Conservation (phyloP, 768 basidiomycete genomes). For the Clitopilus hobsonii region DNA sequence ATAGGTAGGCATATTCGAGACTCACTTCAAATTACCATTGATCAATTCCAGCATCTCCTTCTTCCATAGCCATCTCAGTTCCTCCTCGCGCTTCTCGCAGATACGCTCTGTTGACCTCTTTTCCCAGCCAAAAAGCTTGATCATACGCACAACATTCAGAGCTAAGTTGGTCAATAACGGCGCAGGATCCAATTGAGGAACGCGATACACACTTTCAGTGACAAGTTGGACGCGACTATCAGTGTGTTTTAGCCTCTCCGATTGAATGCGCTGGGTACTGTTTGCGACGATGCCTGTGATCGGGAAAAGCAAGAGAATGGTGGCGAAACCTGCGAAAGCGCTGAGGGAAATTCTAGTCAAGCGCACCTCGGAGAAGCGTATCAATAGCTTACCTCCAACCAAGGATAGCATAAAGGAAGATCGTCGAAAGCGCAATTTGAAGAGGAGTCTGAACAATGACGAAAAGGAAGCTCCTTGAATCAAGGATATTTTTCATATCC, state of each 20-base stretch:
- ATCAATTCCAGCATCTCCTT: conserved; percentile 45
- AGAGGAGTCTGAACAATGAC: conserved; percentile 34
- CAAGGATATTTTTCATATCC: conserved; percentile 41
- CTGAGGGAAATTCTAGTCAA: conserved; percentile 19
- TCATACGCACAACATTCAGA: conserved; percentile 56
- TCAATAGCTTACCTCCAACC: conserved; percentile 46
- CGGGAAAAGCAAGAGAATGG: conserved; percentile 50
- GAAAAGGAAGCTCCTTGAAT: conserved; percentile 31
- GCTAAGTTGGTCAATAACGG: conserved; percentile 31
- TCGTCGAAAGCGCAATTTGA: conserved; percentile 31
- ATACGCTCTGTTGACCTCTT: conserved; percentile 49
- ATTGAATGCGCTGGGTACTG: conserved; percentile 42
- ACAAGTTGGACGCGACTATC: conserved; percentile 60
- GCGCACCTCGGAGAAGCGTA: too few species aligned
- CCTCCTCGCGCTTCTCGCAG: conserved; percentile 53
- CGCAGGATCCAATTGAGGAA: conserved; percentile 17
- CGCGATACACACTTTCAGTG: conserved; percentile 46
- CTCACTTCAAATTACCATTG: conserved; percentile 39
- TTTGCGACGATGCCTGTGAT: conserved; percentile 54
- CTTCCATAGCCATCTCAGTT: conserved; percentile 51
- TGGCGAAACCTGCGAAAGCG: conserved; percentile 52
- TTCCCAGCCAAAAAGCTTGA: conserved; percentile 72
- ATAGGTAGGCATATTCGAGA: too few species aligned
- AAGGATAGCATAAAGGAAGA: conserved; percentile 43
- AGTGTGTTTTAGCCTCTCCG: conserved; percentile 41